Conservation (phyloP, 768 basidiomycete genomes). For the Pulveroboletus sp. region DNA sequence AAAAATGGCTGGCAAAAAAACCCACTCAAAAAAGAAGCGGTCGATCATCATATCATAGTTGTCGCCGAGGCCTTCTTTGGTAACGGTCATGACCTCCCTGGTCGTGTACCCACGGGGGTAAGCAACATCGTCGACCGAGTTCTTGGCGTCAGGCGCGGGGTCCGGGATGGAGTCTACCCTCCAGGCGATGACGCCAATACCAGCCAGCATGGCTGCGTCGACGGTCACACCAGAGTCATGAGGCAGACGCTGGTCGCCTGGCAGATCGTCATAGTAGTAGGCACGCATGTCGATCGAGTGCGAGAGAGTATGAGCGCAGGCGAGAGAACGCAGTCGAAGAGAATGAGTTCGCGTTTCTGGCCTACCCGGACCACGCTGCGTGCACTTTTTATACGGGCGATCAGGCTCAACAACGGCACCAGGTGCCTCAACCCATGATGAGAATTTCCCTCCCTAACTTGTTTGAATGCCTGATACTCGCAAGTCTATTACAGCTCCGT, state of each 20-base stretch:
- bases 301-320: too few relatives aligned
- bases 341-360: too few relatives aligned
- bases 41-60: constrained; percentile 79
- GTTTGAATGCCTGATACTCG: too few relatives aligned
- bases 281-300: constrained; percentile 55
- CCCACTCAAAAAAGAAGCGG: constrained; percentile 79
- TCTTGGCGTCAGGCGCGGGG: constrained; percentile 39
- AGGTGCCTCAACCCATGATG: too few relatives aligned
- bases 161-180: constrained; percentile 27
- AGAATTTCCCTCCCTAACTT: too few relatives aligned
- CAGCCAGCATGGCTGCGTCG: constrained; percentile 41
- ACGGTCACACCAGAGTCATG: constrained; percentile 72
- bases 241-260: constrained; percentile 76
- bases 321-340: too few relatives aligned
- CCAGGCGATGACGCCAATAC: constrained; percentile 66
- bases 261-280: constrained; percentile 67
- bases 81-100: constrained; percentile 74
- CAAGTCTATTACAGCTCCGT: too few relatives aligned
- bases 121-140: constrained; percentile 53
- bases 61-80: constrained; percentile 75
- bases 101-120: constrained; percentile 78
- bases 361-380: too few relatives aligned
- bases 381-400: too few relatives aligned
- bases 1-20: too few relatives aligned
- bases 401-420: too few relatives aligned